Evolutionary conservation across 768 basidiomycete genomes (phyloP).

Genomic region (Leucocoprinus birnbaumii): DNA sequence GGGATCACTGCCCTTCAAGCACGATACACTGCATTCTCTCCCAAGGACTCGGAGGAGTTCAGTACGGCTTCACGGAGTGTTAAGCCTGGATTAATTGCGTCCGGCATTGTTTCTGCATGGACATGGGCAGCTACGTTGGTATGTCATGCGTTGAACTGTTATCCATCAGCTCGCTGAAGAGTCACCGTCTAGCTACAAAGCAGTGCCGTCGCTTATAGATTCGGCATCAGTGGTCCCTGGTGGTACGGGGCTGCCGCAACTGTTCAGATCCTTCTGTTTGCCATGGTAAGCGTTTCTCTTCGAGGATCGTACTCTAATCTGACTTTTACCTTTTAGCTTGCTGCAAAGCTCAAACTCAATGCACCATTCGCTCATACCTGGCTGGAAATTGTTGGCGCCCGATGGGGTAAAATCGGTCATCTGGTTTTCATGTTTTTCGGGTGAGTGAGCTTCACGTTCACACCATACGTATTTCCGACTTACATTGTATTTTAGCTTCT

Average conservation of each 20-base stretch:
- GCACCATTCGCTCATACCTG: constrained; percentile 88
- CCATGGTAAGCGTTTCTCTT: constrained; percentile 43
- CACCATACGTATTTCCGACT: too few species aligned
- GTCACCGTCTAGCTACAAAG: constrained; percentile 59
- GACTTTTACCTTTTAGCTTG: constrained; percentile 45
- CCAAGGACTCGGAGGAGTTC: constrained; percentile 80
- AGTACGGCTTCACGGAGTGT: constrained; percentile 79
- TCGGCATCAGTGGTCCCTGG: constrained; percentile 84
- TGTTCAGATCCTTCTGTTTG: constrained; percentile 88
- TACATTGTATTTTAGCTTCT: constrained; percentile 41
- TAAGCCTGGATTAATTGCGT: constrained; percentile 89
- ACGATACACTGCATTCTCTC: constrained; percentile 81
- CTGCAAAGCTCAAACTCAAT: constrained; percentile 89
- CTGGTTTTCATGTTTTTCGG: constrained; percentile 88
- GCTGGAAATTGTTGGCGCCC: constrained; percentile 78
- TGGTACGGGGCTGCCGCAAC: constrained; percentile 90
- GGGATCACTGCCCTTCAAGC: constrained; percentile 75
- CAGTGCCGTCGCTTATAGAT: constrained; percentile 82
- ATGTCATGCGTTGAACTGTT: neutral
- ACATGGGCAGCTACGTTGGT: constrained; percentile 84
- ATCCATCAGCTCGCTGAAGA: neutral
- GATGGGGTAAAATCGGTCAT: constrained; percentile 84
- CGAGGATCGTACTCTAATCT: neutral
- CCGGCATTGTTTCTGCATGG: constrained; percentile 93
- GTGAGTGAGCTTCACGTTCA: constrained; percentile 24